Conservation (phyloP, 768 basidiomycete genomes). For the Serendipita sp. region DNA sequence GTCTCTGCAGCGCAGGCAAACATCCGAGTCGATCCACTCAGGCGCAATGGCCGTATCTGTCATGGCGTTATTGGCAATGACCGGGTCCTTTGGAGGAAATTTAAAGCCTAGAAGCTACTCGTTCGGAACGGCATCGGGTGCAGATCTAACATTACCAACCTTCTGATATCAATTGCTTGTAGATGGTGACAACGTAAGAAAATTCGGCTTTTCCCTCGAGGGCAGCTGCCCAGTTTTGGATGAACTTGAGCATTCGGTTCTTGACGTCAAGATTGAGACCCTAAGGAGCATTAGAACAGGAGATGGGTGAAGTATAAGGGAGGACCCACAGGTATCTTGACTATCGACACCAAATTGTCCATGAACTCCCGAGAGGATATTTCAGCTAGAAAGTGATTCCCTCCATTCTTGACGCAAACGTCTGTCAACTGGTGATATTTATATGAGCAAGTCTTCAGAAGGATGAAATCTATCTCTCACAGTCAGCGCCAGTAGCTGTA, state of each 20-base stretch:
- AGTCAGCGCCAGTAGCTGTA: slow-evolving; percentile 70
- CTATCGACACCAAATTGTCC: slow-evolving; percentile 79
- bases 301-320: not conserved
- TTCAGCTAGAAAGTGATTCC: slow-evolving; percentile 75
- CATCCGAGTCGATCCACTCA: slow-evolving; percentile 93
- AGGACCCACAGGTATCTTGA: slow-evolving; percentile 43
- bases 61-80: slow-evolving; percentile 60
- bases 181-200: slow-evolving; percentile 61
- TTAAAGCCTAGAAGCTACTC: slow-evolving; percentile 37
- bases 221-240: slow-evolving; percentile 91
- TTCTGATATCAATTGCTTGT: slow-evolving; percentile 57
- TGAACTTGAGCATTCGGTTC: slow-evolving; percentile 49
- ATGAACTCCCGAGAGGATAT: slow-evolving; percentile 81
- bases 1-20: slow-evolving; percentile 83
- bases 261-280: slow-evolving; percentile 67
- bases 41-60: slow-evolving; percentile 84
- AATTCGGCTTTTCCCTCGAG: slow-evolving; percentile 69
- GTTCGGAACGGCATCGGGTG: not conserved
- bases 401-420: slow-evolving; percentile 90
- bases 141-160: slow-evolving; percentile 29
- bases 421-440: slow-evolving; percentile 51
- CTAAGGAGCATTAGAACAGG: slow-evolving; percentile 10
- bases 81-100: slow-evolving; percentile 68
- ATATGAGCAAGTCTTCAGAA: slow-evolving; percentile 8
- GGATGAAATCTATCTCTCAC: slow-evolving; percentile 28